These are phyloP conservation scores for Pseudopithomyces chartarum DNA, from an alignment of 2,329 filamentous ascomycete species.

Conservation along the genomic window DNA sequence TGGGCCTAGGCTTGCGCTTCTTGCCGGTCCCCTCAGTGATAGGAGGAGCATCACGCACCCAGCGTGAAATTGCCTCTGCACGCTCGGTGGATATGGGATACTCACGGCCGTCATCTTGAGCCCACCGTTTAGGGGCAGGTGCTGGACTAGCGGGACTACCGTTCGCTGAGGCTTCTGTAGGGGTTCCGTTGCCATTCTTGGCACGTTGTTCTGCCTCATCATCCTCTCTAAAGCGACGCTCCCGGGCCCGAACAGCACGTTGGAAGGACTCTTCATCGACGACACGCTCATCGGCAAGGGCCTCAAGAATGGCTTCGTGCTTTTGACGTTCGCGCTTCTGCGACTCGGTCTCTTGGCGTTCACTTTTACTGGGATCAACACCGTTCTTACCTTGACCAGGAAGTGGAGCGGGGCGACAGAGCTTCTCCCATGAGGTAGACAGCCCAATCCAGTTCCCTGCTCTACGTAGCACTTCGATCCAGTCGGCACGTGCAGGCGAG, in stretches of 20 bases:
- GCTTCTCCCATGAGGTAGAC: constrained; percentile 67
- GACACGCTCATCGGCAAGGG: constrained; percentile 69
- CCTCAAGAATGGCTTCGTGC: constrained; percentile 69
- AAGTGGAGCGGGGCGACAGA: constrained; percentile 62
- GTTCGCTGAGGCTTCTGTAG: neutral
- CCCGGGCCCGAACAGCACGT: constrained; percentile 65
- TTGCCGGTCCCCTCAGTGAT: constrained; percentile 41
- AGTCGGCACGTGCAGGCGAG: constrained; percentile 75
- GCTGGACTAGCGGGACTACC: constrained; percentile 5
- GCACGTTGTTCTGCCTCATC: constrained; percentile 51
- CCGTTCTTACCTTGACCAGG: constrained; percentile 32
- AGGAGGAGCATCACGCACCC: constrained; percentile 63
- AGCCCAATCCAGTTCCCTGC: constrained; percentile 73
- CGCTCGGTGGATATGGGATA: constrained; percentile 73
- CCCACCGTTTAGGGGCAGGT: constrained; percentile 61
- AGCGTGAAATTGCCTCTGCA: constrained; percentile 69
- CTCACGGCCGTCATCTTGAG: constrained; percentile 68
- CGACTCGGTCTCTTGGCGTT: constrained; percentile 52
- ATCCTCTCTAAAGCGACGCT: constrained; percentile 61
- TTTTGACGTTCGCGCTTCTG: constrained; percentile 64
- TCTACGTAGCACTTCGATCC: constrained; percentile 74
- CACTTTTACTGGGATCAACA: constrained; percentile 9
- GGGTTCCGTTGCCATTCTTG: constrained; percentile 2
- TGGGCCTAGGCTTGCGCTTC: constrained; percentile 38
- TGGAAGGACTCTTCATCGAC: constrained; percentile 70